A percentile compares a stretch with the other conserved stretches of the same genome.
Conservation (phyloP, 169 alveolate genomes). For the Amoebophrya sp. region DNA sequence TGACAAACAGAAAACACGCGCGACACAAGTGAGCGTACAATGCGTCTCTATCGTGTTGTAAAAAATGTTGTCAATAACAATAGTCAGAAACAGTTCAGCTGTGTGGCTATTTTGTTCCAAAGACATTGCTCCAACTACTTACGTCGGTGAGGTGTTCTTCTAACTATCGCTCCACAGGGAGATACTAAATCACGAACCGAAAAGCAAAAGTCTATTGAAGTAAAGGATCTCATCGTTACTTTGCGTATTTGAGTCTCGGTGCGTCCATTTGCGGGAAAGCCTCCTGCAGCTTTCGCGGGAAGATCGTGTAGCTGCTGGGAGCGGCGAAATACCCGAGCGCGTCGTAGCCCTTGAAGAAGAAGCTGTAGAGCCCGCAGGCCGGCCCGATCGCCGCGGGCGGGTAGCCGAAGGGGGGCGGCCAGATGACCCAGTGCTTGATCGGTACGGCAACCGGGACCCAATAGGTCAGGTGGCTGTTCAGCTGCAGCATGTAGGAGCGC, state of each 20-base stretch:
- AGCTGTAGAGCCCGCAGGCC: conserved; percentile 33
- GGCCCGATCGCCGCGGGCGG: conserved; percentile 48
- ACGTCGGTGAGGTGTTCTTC: too few species aligned
- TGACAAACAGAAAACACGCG: too few species aligned
- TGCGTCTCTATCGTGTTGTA: too few species aligned
- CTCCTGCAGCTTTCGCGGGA: conserved; percentile 23
- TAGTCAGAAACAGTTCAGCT: too few species aligned
- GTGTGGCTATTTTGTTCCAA: too few species aligned
- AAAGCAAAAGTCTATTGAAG: too few species aligned
- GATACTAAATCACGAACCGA: too few species aligned
- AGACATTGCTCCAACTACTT: too few species aligned
- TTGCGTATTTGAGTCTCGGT: neutral
- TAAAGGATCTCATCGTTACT: too few species aligned
- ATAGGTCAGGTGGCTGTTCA: conserved; percentile 42
- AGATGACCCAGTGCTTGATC: conserved; percentile 41
- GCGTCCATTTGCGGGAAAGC: conserved; percentile 42
- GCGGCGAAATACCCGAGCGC: conserved; percentile 30
- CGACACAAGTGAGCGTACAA: too few species aligned
- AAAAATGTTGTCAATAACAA: too few species aligned
- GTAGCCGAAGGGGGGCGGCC: conserved; percentile 48
- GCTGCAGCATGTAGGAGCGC: conserved; percentile 41
- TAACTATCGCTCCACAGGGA: too few species aligned
- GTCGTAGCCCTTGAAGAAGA: conserved; percentile 44
- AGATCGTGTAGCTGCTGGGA: conserved; percentile 41
- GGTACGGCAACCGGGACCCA: conserved; percentile 48